Conservation (phyloP, 2,329 filamentous ascomycete genomes). For the Hymenoscyphus linearis region DNA sequence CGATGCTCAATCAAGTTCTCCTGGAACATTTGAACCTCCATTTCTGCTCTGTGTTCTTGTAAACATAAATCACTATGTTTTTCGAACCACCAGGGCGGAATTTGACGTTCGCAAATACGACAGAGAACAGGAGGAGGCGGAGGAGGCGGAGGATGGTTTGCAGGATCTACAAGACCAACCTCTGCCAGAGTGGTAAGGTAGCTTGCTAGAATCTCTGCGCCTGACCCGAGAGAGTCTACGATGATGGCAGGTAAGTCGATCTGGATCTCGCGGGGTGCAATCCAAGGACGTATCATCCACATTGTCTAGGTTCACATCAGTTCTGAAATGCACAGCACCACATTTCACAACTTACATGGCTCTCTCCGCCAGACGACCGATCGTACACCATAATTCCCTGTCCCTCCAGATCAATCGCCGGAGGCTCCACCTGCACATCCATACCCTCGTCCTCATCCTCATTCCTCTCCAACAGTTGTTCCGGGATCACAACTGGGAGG, state of each 20-base stretch:
- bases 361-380: slow-evolving; percentile 75
- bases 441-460: slow-evolving; percentile 31
- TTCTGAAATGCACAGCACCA: slow-evolving; percentile 10
- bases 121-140: slow-evolving; percentile 84
- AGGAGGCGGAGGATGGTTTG: slow-evolving; percentile 71
- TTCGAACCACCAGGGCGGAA: slow-evolving; percentile 99
- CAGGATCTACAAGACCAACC: slow-evolving; percentile 68
- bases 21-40: slow-evolving; percentile 95
- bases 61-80: slow-evolving; percentile 96
- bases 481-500: slow-evolving; percentile 37
- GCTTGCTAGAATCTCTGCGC: slow-evolving; percentile 88
- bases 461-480: slow-evolving; percentile 19
- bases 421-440: slow-evolving; percentile 36
- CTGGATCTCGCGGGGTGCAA: slow-evolving; percentile 83
- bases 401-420: slow-evolving; percentile 76
- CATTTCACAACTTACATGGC: slow-evolving; percentile 65
- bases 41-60: slow-evolving; percentile 92
- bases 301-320: slow-evolving; percentile 63
- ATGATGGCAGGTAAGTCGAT: slow-evolving; percentile 88
- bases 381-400: slow-evolving; percentile 99
- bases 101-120: slow-evolving; percentile 94
- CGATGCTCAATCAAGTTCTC: slow-evolving; percentile 89
- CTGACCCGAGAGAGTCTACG: slow-evolving; percentile 88
- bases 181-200: slow-evolving; percentile 90
- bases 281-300: slow-evolving; percentile 98